Evolutionary conservation across 345 rosid species (phyloP), one percentile per base, ranked within the genome.

Genomic region (Lenwebbia sp.): DNA sequence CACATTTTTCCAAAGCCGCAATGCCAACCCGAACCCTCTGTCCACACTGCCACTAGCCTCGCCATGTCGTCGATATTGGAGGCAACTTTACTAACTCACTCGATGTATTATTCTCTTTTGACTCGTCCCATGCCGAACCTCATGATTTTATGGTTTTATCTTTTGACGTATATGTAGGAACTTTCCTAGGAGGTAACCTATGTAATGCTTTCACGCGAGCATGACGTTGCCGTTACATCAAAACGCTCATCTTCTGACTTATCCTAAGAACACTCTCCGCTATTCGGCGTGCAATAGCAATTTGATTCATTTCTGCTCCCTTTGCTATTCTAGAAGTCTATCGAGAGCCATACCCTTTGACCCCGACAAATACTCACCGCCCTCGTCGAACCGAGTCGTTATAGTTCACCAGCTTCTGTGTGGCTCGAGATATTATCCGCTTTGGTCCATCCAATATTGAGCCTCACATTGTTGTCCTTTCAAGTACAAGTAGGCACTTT

Each of bases 311-410:
- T 30, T 21, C 0, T 30, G 2, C 19, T 40, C 5, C 19, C 9
- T 15, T 65, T 5, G 5, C 12, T 22, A 30, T 65, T 40, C 5
- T 30, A 65, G 4, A 10, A 30, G 40, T 33, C 30, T 57, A 26
- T 26, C 6, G 13, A 15, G 30, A 57, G 26, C 62, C 22, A 4
- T 12, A 21, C 44, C 44, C 44, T 65, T 33, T 33, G 6, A 5
- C 40, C 44, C 25, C 19, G 4, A 12, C 13, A 4, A 33, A 70
- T 0, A 30, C 15, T 19, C 75, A 10, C 25, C 13, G 5, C 78
- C 7, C 78, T 70, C 8, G 12, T 5, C 1, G 7, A 10, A 33
- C 5, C 0, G 0, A 0, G 3, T 33, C 7, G 4, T 70, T 33
- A 19, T 8, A 65, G 78, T 6, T 5, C 25, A 9, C 78, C 21